These are phyloP conservation scores for Baorangia bicolor DNA, from an alignment of 768 basidiomycete genomes.

Conservation along the genomic window DNA sequence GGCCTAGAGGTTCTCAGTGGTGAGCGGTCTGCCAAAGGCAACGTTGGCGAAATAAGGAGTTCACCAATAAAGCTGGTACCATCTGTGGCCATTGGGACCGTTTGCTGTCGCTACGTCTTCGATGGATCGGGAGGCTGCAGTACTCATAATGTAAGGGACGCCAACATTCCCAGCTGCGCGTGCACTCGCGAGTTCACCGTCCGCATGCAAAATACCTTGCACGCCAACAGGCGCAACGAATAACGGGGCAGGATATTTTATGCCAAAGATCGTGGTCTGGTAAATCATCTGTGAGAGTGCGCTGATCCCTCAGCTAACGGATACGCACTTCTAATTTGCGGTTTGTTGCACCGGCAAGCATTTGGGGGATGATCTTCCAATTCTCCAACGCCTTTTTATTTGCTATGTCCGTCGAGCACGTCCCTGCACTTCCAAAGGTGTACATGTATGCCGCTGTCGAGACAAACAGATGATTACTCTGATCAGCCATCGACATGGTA, in stretches of 20 bases:
- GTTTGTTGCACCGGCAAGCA: constrained; percentile 61
- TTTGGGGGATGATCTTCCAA: constrained; percentile 77
- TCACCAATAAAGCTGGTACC: constrained; percentile 84
- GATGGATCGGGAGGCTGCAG: constrained; percentile 68
- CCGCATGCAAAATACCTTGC: constrained; percentile 68
- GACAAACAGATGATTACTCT: neutral
- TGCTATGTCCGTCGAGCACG: constrained; percentile 59
- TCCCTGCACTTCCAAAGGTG: constrained; percentile 75
- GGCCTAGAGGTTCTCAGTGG: constrained; percentile 47
- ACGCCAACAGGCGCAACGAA: constrained; percentile 77
- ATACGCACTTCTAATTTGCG: constrained; percentile 57
- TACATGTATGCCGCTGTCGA: constrained; percentile 67
- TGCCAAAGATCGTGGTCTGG: constrained; percentile 71
- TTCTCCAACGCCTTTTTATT: constrained; percentile 64
- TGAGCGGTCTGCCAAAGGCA: neutral
- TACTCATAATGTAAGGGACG: constrained; percentile 73
- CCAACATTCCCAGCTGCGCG: constrained; percentile 60
- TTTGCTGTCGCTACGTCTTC: constrained; percentile 78
- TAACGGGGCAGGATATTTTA: constrained; percentile 58
- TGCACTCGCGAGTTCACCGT: constrained; percentile 71
- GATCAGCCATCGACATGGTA: neutral
- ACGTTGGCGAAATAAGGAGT: constrained; percentile 2
- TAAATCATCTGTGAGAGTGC: neutral
- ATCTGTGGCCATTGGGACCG: constrained; percentile 57
- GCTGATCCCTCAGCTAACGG: too few relatives aligned